These are phyloP conservation scores for Exophiala bonariae DNA, from an alignment of 2,329 filamentous ascomycete genomes.

Conservation along the genomic window DNA sequence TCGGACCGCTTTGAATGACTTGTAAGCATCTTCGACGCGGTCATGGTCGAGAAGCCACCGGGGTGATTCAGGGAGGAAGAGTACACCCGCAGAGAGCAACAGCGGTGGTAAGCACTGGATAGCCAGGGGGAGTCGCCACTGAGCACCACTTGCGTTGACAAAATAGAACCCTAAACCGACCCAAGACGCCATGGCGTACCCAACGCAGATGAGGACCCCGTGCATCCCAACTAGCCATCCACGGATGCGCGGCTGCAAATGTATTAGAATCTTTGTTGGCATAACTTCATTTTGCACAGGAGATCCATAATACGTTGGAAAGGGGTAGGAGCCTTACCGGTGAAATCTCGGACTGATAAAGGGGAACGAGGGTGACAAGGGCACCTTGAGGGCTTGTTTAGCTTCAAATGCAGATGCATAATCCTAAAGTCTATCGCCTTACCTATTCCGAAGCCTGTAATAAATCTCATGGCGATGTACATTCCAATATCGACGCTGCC, in stretches of 20 bases:
- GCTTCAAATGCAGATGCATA: neutral
- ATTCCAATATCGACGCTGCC: slow-evolving; percentile 22
- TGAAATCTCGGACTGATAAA: slow-evolving; percentile 44
- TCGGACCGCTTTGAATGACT: slow-evolving; percentile 12
- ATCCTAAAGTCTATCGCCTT: slow-evolving; percentile 9
- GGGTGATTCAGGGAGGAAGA: slow-evolving; percentile 39
- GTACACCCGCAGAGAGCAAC: slow-evolving; percentile 37
- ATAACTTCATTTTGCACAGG: too few species aligned
- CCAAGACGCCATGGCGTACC: slow-evolving; percentile 3
- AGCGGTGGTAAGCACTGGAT: slow-evolving; percentile 42
- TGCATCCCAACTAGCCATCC: slow-evolving; percentile 31
- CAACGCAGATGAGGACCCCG: neutral
- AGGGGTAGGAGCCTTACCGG: too few species aligned
- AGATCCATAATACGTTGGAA: too few species aligned
- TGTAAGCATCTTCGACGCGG: slow-evolving; percentile 50
- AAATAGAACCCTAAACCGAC: slow-evolving; percentile 11
- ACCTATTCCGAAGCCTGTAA: slow-evolving; percentile 40
- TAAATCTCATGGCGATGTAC: slow-evolving; percentile 37
- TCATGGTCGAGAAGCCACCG: slow-evolving; percentile 46
- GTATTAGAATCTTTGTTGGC: too few species aligned
- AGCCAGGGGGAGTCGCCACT: slow-evolving; percentile 32
- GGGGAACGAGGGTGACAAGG: slow-evolving; percentile 35
- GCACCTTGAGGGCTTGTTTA: neutral
- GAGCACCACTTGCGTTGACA: neutral
- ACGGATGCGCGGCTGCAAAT: slow-evolving; percentile 38